These are phyloP conservation scores for Boletellus ananas DNA, from an alignment of 768 basidiomycete species.

Conservation along the genomic window DNA sequence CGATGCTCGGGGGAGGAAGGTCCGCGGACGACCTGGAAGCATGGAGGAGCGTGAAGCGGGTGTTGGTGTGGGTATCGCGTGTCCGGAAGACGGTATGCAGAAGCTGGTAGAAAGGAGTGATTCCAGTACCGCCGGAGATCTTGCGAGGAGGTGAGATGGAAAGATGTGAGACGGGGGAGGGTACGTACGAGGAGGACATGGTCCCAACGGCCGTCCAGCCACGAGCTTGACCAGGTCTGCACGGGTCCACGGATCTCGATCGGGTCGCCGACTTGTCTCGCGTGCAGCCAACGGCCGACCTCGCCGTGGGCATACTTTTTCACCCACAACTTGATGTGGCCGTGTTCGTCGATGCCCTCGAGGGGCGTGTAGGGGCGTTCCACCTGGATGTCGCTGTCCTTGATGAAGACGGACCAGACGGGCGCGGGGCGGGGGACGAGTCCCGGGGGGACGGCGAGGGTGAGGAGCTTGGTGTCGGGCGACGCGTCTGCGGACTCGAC, in stretches of 20 bases:
- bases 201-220: conserved; percentile 63
- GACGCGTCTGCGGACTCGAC: conserved; percentile 50
- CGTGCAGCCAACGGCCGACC: conserved; percentile 79
- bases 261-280: conserved; percentile 58
- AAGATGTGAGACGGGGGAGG: not conserved
- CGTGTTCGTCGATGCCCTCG: conserved; percentile 61
- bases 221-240: conserved; percentile 51
- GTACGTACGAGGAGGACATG: conserved; percentile 68
- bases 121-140: conserved; percentile 87
- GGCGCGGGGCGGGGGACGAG: conserved; percentile 27
- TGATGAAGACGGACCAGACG: conserved; percentile 79
- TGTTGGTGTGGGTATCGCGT: conserved; percentile 26
- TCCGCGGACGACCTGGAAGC: conserved; percentile 58
- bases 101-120: conserved; percentile 82
- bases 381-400: conserved; percentile 86
- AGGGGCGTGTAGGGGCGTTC: conserved; percentile 84
- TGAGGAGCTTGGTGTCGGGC: conserved; percentile 60
- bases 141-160: conserved; percentile 26
- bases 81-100: conserved; percentile 50
- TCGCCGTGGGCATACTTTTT: conserved; percentile 77
- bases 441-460: conserved; percentile 51
- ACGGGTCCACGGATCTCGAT: conserved; percentile 78
- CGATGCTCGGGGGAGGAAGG: conserved; percentile 62
- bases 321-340: conserved; percentile 74
- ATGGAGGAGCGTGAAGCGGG: conserved; percentile 72